Conservation (phyloP, 2,329 filamentous ascomycete genomes). For the Chalaropsis thielavioides region DNA sequence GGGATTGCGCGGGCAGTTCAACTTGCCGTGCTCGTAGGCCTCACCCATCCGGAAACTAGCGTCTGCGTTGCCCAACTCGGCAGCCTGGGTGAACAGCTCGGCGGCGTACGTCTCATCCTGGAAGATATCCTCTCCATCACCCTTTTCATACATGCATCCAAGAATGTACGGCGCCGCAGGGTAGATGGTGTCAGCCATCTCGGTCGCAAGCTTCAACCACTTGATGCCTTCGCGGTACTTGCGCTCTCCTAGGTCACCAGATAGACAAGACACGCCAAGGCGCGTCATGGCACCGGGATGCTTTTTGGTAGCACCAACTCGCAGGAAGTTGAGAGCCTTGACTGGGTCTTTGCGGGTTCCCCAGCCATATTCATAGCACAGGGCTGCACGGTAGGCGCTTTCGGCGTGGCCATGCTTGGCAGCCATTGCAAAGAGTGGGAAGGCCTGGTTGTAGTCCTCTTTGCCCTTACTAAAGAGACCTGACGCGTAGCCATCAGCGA, state of each 20-base stretch:
- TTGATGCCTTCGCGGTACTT: conserved; percentile 84
- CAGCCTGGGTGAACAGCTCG: conserved; percentile 85
- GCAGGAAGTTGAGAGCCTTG: conserved; percentile 88
- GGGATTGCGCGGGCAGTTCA: conserved; percentile 79
- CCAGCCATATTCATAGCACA: conserved; percentile 98
- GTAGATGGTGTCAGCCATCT: conserved; percentile 82
- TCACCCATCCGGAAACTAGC: conserved; percentile 85
- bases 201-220: conserved; percentile 87
- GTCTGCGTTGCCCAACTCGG: conserved; percentile 77
- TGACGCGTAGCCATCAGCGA: conserved; percentile 86
- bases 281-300: conserved; percentile 92
- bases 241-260: conserved; percentile 75
- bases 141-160: conserved; percentile 73
- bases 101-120: conserved; percentile 80
- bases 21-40: conserved; percentile 82
- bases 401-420: conserved; percentile 96
- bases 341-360: conserved; percentile 77
- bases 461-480: conserved; percentile 92
- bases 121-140: conserved; percentile 92
- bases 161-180: conserved; percentile 87
- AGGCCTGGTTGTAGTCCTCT: conserved; percentile 79
- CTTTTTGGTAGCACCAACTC: conserved; percentile 78
- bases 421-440: conserved; percentile 81
- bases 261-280: conserved; percentile 77
- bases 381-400: conserved; percentile 78